Evolutionary conservation across 1,284 basidiomycete species (phyloP), one percentile per base, ranked within the genome.

Genomic region (Tylopilus orsonianus): DNA sequence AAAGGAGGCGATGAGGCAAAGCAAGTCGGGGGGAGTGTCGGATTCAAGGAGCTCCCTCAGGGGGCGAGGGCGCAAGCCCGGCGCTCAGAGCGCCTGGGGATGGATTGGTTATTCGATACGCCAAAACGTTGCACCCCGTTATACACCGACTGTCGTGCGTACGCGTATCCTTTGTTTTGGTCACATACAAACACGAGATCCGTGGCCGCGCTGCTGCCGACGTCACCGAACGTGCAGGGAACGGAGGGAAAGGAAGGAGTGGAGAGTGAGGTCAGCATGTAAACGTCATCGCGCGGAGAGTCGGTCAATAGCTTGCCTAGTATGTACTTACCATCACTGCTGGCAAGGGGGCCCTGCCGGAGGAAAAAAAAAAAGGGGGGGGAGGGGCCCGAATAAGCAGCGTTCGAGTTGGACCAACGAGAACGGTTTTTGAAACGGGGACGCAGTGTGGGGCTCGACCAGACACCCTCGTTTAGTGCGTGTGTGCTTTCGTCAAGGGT

Each of bases 101-200:
- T n/a, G 26, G 26, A 59, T 59, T 58, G 50, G 54, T 50, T 47
- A 61, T 58, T 58, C 53, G 38, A 43, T 34, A 49, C 13, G 42
- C n/a, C 26, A 47, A 48, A 14, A 33, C 16, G 24, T 41, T 38
- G n/a, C n/a, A n/a, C n/a, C n/a, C 40, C 39, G 23, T 47, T 10
- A 24, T 23, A 7, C 18, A 13, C 18, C 26, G 39, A 22, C 16
- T 36, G 29, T 19, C 26, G 8, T 24, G 14, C 26, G 27, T 24
- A 12, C 9, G 29, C 8, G 14, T 13, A 14, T 29, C 18, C 16
- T 27, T 34, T 34, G 6, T 30, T 22, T 9, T 26, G 7, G 3
- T 27, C 27, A 38, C 24, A n/a, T n/a, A n/a, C n/a, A n/a, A n/a
- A n/a, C n/a, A n/a, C n/a, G n/a, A n/a, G n/a, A n/a, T n/a, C n/a